These are phyloP conservation scores for Hericium rajendrae DNA, from an alignment of 768 basidiomycete species.

Conservation along the genomic window DNA sequence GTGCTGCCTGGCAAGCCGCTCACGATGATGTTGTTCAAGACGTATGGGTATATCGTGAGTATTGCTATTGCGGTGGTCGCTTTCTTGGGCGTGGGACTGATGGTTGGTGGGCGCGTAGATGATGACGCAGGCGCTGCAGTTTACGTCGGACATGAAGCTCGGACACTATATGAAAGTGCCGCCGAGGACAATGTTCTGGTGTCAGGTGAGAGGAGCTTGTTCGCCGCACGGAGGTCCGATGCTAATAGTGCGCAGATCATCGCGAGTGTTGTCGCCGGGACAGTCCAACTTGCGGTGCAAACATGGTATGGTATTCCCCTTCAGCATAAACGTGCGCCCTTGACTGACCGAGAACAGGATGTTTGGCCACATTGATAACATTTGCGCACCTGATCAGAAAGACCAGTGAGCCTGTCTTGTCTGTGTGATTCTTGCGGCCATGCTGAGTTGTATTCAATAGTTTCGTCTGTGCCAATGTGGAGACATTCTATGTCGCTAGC, in stretches of 20 bases:
- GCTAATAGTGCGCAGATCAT: conserved; percentile 40
- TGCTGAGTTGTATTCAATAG: neutral
- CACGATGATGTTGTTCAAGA: conserved; percentile 73
- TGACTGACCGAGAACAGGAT: conserved; percentile 21
- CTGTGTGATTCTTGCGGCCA: neutral
- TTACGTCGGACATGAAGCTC: conserved; percentile 68
- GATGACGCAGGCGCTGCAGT: conserved; percentile 47
- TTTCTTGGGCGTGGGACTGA: neutral
- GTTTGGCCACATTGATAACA: conserved; percentile 56
- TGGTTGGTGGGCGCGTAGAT: conserved; percentile 1
- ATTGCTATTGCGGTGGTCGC: neutral
- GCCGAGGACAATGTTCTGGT: conserved; percentile 14
- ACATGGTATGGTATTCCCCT: conserved; percentile 24
- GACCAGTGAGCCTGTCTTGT: conserved; percentile 20
- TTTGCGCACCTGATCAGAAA: conserved; percentile 44
- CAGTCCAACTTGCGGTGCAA: conserved; percentile 58
- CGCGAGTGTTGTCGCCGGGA: conserved; percentile 47
- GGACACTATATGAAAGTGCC: conserved; percentile 70
- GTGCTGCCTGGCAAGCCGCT: conserved; percentile 53
- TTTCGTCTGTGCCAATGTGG: conserved; percentile 11
- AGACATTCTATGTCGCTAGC: conserved; percentile 14
- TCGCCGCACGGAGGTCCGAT: conserved; percentile 28
- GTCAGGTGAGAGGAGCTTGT: neutral
- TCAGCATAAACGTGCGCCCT: too few relatives aligned
- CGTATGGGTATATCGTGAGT: conserved; percentile 21